Percentiles rank a stretch among this genome's conserved stretches.
These are phyloP conservation scores for Chalciporus sphaerocephalus DNA, from an alignment of 768 basidiomycete species.

Conservation along the genomic window DNA sequence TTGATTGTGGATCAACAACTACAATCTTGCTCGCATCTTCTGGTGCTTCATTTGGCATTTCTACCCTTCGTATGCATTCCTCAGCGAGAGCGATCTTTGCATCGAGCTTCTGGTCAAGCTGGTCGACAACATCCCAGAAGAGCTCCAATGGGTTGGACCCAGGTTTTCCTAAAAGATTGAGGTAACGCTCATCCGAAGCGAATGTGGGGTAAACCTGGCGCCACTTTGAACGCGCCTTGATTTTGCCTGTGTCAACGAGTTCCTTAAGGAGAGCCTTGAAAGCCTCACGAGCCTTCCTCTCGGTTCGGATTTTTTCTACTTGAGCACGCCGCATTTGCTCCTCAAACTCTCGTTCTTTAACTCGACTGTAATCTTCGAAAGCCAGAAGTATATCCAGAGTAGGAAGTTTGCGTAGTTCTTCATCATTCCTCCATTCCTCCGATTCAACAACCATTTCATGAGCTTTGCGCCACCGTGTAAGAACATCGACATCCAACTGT, in stretches of 20 bases:
- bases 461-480: conserved; percentile 90
- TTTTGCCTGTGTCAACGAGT: conserved; percentile 57
- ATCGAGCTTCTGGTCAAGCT: conserved; percentile 80
- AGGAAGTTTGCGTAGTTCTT: conserved; percentile 77
- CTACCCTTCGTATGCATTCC: conserved; percentile 47
- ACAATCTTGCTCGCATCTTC: conserved; percentile 34
- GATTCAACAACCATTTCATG: conserved; percentile 73
- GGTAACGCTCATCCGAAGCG: conserved; percentile 76
- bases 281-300: conserved; percentile 85
- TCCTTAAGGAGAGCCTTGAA: conserved; percentile 80
- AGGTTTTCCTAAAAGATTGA: conserved; percentile 82
- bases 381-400: conserved; percentile 88
- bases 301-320: conserved; percentile 78
- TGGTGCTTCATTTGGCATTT: conserved; percentile 28
- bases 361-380: conserved; percentile 90
- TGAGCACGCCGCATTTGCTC: conserved; percentile 76
- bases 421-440: conserved; percentile 72
- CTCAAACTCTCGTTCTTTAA: conserved; percentile 87
- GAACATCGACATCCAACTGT: conserved; percentile 81
- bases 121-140: conserved; percentile 92
- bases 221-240: conserved; percentile 88
- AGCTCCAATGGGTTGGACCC: conserved; percentile 95
- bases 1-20: conserved; percentile 51
- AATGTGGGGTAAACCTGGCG: conserved; percentile 80
- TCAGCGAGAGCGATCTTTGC: conserved; percentile 69